Base-by-base conservation (phyloP, 441 rosid species). In the Gossypium schwendimanii region DNA sequence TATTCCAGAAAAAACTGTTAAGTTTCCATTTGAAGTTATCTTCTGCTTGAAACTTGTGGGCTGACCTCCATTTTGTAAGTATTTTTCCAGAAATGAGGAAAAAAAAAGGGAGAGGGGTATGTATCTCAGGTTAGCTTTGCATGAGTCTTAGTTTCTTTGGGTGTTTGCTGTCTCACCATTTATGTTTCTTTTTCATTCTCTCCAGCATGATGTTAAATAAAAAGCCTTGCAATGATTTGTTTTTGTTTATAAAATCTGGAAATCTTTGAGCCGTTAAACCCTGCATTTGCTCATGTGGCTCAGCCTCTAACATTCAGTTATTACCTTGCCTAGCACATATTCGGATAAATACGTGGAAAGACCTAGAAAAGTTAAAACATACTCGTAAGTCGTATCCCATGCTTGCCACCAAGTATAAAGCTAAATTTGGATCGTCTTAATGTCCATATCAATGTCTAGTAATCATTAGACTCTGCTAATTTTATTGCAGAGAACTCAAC, bases 401-500 rank as follows among this genome's bases (percentile, higher is more conserved):
- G 17, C 54, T 10, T 4, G 33, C 12, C 63, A 23, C 9, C 3
- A 7, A 58, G 63, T 23, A 6, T n/a, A 11, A 12, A 11, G 64
- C n/a, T 31, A 7, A 15, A 33, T 33, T 15, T 62, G 15, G 20
- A 3, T 26, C 18, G 15, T 65, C 69, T 17, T 20, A 33, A 18
- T n/a, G 36, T 52, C 15, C 26, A 39, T 59, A 55, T 78, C 59
- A 44, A 36, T 15, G 39, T 50, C 50, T 3, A 15, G 17, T 52
- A 12, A 47, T 28, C 70, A 12, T 54, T n/a, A 47, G 4, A 41
- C 47, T 55, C 26, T 33, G 62, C 14, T 69, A 28, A 15, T 26
- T 69, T 61, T 26, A 24, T 28, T 75, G 81, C 85, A 90, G 95
- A 82, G 76, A 88, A 84, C 83, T 85, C 91, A n/a, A 75, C 87